These are phyloP conservation scores for Brassica juncea DNA, from an alignment of 345 rosid genomes.

Conservation along the genomic window DNA sequence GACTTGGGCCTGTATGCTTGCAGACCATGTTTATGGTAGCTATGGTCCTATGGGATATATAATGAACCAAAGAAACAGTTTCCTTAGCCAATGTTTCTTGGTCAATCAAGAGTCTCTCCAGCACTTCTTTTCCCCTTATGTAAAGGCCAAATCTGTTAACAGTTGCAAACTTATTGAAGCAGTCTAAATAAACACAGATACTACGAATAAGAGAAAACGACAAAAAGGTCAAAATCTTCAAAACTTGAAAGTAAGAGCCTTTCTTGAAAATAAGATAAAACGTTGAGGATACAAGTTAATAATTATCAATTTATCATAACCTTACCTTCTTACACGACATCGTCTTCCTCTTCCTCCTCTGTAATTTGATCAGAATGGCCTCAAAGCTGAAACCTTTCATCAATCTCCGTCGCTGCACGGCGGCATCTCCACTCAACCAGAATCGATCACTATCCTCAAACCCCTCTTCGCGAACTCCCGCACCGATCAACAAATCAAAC, in stretches of 20 bases:
- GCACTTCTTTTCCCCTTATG: too few species aligned
- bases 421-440: conserved; percentile 7
- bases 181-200: too few species aligned
- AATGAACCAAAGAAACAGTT: too few species aligned
- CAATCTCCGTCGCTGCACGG: conserved; percentile 22
- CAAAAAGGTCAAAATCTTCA: background rate
- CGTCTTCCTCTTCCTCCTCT: background rate
- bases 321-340: background rate
- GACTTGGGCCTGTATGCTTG: too few species aligned
- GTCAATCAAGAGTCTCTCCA: too few species aligned
- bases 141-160: too few species aligned
- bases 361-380: conserved; percentile 13
- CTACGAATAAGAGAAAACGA: too few species aligned
- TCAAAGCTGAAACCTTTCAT: conserved; percentile 25
- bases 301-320: background rate
- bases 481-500: conserved; percentile 37
- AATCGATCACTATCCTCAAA: conserved; percentile 34
- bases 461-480: conserved; percentile 2
- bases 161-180: too few species aligned
- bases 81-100: too few species aligned
- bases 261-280: background rate
- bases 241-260: background rate
- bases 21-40: too few species aligned
- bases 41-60: too few species aligned
- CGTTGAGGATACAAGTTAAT: background rate